Percentiles rank a stretch among this genome's conserved stretches.
Conservation (phyloP, 2,329 filamentous ascomycete species). For the Fusarium globosum region DNA sequence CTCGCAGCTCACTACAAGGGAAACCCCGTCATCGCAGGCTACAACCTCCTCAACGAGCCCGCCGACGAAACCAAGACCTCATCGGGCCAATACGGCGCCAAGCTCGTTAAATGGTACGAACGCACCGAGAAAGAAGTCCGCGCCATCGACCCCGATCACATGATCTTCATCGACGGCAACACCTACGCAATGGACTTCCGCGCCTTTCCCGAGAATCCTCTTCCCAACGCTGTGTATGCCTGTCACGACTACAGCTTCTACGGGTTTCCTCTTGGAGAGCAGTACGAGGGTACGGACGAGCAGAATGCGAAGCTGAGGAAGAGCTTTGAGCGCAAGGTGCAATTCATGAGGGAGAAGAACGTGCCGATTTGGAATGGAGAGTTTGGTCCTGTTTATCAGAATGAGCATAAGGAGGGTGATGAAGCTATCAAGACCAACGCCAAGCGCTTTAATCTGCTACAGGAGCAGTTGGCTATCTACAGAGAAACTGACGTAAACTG, state of each 20-base stretch:
- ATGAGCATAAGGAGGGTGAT: constrained; percentile 48
- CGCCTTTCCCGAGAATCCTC: constrained; percentile 53
- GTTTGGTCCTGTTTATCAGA: constrained; percentile 63
- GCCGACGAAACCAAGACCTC: constrained; percentile 45
- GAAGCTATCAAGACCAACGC: constrained; percentile 53
- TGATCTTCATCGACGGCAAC: constrained; percentile 63
- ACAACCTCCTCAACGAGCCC: constrained; percentile 52
- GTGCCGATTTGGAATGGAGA: constrained; percentile 63
- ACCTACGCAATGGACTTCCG: constrained; percentile 65
- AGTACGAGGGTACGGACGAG: constrained; percentile 53
- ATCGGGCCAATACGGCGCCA: constrained; percentile 38
- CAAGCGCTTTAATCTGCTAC: constrained; percentile 55
- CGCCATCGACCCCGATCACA: constrained; percentile 58
- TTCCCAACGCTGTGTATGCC: constrained; percentile 63
- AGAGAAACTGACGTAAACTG: constrained; percentile 56
- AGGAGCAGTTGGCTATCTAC: constrained; percentile 55
- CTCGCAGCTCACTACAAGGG: constrained; percentile 55
- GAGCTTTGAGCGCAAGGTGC: constrained; percentile 56
- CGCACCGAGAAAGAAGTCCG: constrained; percentile 54
- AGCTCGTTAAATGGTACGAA: constrained; percentile 55
- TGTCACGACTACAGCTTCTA: constrained; percentile 65
- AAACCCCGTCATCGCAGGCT: constrained; percentile 56
- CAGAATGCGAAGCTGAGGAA: constrained; percentile 56
- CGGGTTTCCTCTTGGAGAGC: constrained; percentile 59
- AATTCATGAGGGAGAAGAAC: constrained; percentile 55